Evolutionary conservation across 306 rosid species (phyloP).

Genomic region (Cicer bijugum): DNA sequence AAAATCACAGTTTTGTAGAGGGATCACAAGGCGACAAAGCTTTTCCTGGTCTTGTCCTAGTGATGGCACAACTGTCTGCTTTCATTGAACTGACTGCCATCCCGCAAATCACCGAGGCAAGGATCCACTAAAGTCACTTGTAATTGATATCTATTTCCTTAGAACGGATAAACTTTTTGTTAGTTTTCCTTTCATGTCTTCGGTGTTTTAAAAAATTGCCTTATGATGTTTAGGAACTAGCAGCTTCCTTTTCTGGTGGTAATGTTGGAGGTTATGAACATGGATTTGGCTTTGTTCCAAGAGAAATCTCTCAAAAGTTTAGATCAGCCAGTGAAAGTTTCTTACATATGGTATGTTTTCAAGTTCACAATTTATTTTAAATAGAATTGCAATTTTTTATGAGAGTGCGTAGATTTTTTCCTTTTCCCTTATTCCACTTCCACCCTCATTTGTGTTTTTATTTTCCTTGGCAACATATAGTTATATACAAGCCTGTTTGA

Average conservation of each 20-base stretch:
- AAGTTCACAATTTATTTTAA: constrained; percentile 21
- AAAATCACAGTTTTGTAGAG: constrained; percentile 59
- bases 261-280: constrained; percentile 64
- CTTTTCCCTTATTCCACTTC: neutral
- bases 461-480: neutral
- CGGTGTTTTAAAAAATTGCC: constrained; percentile 37
- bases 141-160: constrained; percentile 17
- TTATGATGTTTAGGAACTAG: constrained; percentile 68
- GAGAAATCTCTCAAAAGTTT: constrained; percentile 75
- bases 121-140: constrained; percentile 43
- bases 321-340: constrained; percentile 72
- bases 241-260: constrained; percentile 73
- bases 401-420: constrained; percentile 2
- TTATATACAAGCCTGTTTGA: neutral
- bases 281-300: constrained; percentile 73
- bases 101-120: constrained; percentile 81
- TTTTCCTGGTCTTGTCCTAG: constrained; percentile 76
- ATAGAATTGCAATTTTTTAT: neutral
- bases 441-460: neutral
- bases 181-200: constrained; percentile 27
- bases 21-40: constrained; percentile 68
- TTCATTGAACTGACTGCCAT: constrained; percentile 80
- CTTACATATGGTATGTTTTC: constrained; percentile 66
- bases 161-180: constrained; percentile 23
- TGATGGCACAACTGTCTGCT: constrained; percentile 81